Evolutionary conservation across 208 protist genomes (phyloP), one percentile per base, ranked within the genome.

Genomic region (Acanthamoeba healyi): DNA sequence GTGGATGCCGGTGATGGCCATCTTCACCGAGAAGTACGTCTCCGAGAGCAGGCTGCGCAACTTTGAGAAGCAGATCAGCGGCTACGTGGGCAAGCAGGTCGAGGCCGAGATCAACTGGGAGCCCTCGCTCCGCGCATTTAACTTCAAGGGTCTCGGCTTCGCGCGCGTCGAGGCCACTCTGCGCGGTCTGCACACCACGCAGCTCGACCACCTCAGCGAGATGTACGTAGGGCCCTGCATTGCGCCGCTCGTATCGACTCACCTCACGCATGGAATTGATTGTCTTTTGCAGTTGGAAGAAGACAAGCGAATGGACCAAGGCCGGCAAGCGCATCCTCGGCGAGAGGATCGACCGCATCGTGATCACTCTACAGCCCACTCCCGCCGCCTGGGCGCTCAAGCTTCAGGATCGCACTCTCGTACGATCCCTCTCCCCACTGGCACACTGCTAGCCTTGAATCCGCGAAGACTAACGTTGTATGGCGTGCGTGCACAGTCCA

Each of bases 11-110:
- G 82, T 65, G 56, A 89, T 89, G 82, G 40, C 82, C 49, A 58
- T 89, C 46, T 89, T 89, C 56, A 89, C 82, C 34, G 82, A 89
- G 56, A 89, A 89, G 56, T 89, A 89, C 56, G 82, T 89, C 49
- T 89, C 82, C 32, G 82, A 89, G 51, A 9, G 0, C 29, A 58
- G 36, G 46, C 56, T 89, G 81, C 15, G 81, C 15, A 44, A 7
- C 51, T 89, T 89, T n/a, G 81, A 89, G 81, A 32, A 54, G 56
- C 7, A 5, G 14, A 36, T 65, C 56, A 89, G 81, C 40, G 46
- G 15, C 32, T 54, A n/a, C 24, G 81, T 89, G 51, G 81, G 81
- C 32, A 58, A 63, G 81, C 22, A 58, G 15, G 46, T 89, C 36
- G 46, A 58, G 34, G 81, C 81, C 56, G 81, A 89, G 81, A 89